Evolutionary conservation across 352 stramenopile species (phyloP).

Genomic region (Thraustochytrium striatum): DNA sequence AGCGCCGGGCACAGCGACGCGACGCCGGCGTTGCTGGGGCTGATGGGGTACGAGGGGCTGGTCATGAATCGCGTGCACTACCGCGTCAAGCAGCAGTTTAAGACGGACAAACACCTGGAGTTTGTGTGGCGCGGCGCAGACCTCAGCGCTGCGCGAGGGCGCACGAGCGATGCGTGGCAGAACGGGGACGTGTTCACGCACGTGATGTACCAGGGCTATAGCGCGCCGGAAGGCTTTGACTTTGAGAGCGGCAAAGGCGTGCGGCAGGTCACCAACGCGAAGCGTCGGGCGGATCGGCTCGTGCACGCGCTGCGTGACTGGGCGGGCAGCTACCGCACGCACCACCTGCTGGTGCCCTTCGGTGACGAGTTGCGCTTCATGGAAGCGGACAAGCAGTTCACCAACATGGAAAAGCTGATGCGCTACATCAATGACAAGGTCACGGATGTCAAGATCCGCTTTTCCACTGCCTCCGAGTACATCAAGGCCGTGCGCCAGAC

Average conservation of each 20-base stretch:
- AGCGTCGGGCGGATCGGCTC: conserved; percentile 14
- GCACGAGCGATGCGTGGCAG: conserved; percentile 48
- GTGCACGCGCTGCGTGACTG: conserved; percentile 5
- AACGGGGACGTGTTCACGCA: conserved; percentile 75
- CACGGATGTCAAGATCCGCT: conserved; percentile 85
- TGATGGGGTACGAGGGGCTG: conserved; percentile 88
- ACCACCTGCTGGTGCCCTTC: conserved; percentile 82
- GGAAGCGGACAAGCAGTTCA: conserved; percentile 78
- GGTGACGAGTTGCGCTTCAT: conserved; percentile 88
- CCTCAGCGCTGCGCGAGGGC: conserved; percentile 58
- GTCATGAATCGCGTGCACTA: conserved; percentile 97
- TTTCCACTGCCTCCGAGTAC: conserved; percentile 92
- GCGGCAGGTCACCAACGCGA: conserved; percentile 30
- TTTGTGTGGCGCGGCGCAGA: conserved; percentile 88
- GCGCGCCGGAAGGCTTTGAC: conserved; percentile 67
- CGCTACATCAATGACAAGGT: conserved; percentile 79
- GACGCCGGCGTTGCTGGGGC: conserved; percentile 68
- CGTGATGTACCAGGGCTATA: conserved; percentile 76
- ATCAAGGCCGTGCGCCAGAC: conserved; percentile 76
- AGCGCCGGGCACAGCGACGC: conserved; percentile 81
- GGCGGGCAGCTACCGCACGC: conserved; percentile 33
- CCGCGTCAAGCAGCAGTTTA: conserved; percentile 85
- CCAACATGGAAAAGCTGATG: conserved; percentile 94
- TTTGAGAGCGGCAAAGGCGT: conserved; percentile 51
- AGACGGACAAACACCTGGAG: conserved; percentile 78